Percentiles rank a stretch among this genome's conserved stretches.
phyloP scores from a whole-genome alignment of 2,329 filamentous ascomycete species.

The Curvularia hawaiiensis region DNA sequence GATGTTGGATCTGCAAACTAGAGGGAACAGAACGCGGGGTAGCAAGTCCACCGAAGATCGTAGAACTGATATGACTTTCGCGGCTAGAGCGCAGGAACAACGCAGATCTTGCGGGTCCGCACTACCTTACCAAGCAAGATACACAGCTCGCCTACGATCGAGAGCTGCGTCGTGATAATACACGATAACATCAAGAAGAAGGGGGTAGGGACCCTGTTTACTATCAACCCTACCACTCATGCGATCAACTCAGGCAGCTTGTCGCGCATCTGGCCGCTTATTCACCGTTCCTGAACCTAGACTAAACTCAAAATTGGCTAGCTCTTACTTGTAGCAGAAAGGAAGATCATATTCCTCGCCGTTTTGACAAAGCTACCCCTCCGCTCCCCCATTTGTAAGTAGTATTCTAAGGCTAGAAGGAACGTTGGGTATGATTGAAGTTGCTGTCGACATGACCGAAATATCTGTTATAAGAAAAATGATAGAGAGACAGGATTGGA shows the following conservation, averaged over 20 bases:
- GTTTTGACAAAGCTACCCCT: no score
- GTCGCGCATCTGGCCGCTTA: not conserved
- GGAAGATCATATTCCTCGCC: not conserved
- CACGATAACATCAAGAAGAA: not conserved
- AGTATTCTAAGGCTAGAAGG: not conserved
- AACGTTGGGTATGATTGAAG: not conserved
- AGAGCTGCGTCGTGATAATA: no score
- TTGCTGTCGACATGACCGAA: not conserved
- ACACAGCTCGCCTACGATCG: no score
- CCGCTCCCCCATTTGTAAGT: no score
- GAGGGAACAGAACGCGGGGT: slow-evolving; percentile 2
- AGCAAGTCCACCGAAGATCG: slow-evolving; percentile 1
- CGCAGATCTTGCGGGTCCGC: not conserved
- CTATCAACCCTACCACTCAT: not conserved
- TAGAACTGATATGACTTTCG: not conserved
- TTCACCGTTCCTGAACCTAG: not conserved
- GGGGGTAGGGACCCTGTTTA: not conserved
- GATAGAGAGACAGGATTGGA: not conserved
- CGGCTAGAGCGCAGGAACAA: not conserved
- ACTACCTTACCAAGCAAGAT: no score
- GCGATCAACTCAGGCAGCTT: not conserved
- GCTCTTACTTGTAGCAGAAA: not conserved
- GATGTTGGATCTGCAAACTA: not conserved
- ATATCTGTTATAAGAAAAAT: not conserved
- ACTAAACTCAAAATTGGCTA: no score